A percentile compares a stretch with the other conserved stretches of the same genome.
These are phyloP conservation scores for Diaporthe eres DNA, from an alignment of 2,329 filamentous ascomycete genomes.

Conservation along the genomic window DNA sequence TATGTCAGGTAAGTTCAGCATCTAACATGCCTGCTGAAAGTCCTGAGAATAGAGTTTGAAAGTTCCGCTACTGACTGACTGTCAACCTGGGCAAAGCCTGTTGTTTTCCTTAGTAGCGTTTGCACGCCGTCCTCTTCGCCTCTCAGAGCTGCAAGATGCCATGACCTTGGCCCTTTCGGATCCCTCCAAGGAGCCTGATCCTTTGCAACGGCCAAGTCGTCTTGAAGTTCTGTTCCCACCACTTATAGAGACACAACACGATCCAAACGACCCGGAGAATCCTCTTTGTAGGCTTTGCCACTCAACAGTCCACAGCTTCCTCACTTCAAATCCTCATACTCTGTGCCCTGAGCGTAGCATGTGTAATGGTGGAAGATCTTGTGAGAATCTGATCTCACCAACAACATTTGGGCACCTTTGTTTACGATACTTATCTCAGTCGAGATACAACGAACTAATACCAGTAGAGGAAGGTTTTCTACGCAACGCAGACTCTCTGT, in stretches of 20 bases:
- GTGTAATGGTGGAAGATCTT: not conserved
- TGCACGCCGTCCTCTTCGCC: not conserved
- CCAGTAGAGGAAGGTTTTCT: not conserved
- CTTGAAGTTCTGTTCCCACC: not conserved
- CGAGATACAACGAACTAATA: not conserved
- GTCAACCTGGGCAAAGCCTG: not conserved
- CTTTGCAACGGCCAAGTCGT: not conserved
- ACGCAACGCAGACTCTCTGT: not conserved
- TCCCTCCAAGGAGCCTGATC: not conserved
- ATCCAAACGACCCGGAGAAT: not conserved
- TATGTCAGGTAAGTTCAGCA: not conserved
- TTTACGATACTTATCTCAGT: not conserved
- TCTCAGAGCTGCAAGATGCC: not conserved
- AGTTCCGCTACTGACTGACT: not conserved
- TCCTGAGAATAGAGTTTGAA: not conserved
- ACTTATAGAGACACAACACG: not conserved
- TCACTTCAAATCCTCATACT: not conserved
- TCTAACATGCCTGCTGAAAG: rapidly evolving
- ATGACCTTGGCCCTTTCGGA: not conserved
- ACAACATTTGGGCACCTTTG: not conserved
- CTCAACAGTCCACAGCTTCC: not conserved
- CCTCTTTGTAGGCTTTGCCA: not conserved
- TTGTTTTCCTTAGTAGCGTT: not conserved
- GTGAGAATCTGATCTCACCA: not conserved
- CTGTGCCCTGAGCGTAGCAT: not conserved